Percentiles rank a stretch among this genome's conserved stretches.
phyloP scores from a whole-genome alignment of 495 filamentous ascomycete species.

The Aspergillus avenaceus region DNA sequence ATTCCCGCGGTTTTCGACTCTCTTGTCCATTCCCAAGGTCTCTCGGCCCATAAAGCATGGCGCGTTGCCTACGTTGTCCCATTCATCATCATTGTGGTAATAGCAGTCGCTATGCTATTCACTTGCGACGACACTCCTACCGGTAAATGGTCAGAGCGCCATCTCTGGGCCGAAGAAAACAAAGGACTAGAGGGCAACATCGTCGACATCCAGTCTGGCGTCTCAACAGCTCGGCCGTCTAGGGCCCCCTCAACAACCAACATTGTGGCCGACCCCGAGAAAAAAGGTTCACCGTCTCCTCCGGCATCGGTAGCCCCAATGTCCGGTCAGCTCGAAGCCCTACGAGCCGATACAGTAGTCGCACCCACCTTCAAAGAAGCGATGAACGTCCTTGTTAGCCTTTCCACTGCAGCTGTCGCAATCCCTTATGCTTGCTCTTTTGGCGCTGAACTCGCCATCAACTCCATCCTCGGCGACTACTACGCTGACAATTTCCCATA shows the following conservation, averaged over 20 bases:
- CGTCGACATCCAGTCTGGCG: slow-evolving; percentile 46
- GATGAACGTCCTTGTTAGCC: slow-evolving; percentile 53
- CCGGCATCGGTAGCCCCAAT: slow-evolving; percentile 49
- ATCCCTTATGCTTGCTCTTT: slow-evolving; percentile 82
- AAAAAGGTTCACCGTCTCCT: slow-evolving; percentile 31
- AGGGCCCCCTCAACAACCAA: slow-evolving; percentile 36
- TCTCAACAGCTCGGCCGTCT: slow-evolving; percentile 28
- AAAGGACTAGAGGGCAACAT: slow-evolving; percentile 39
- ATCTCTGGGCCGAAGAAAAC: slow-evolving; percentile 36
- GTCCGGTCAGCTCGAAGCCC: slow-evolving; percentile 51
- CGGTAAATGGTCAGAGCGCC: slow-evolving; percentile 76
- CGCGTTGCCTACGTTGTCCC: slow-evolving; percentile 81
- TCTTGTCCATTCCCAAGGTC: slow-evolving; percentile 54
- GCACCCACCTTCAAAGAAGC: slow-evolving; percentile 62
- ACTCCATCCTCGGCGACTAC: slow-evolving; percentile 75
- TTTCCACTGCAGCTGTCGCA: slow-evolving; percentile 63
- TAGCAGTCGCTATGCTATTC: slow-evolving; percentile 65
- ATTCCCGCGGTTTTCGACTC: slow-evolving; percentile 92
- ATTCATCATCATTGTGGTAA: slow-evolving; percentile 65
- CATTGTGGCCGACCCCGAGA: slow-evolving; percentile 37
- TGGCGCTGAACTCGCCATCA: slow-evolving; percentile 80
- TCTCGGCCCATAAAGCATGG: slow-evolving; percentile 70
- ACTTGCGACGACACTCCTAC: slow-evolving; percentile 81
- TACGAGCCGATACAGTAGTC: slow-evolving; percentile 55
- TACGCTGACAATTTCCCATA: slow-evolving; percentile 72